Evolutionary conservation across 1,139 yeast genomes (phyloP).

Genomic region (Geotrichum fermentans): DNA sequence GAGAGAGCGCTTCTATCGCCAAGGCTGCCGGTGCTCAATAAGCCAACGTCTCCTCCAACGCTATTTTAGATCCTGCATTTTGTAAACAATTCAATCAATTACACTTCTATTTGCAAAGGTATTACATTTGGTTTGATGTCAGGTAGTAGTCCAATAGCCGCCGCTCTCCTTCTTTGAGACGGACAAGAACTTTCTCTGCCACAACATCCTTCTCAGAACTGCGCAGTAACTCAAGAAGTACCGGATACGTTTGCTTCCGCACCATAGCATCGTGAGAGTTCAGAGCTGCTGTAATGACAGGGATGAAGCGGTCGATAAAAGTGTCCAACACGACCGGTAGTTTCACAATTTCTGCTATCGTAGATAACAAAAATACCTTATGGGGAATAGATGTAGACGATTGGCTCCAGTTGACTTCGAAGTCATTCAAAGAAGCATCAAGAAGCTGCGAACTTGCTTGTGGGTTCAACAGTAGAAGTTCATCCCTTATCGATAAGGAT

Average conservation of each 20-base stretch:
- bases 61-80: not conserved
- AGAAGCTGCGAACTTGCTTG: not conserved
- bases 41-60: not conserved
- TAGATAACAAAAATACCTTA: constrained; percentile 11
- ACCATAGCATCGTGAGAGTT: constrained; percentile 10
- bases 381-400: constrained; percentile 8
- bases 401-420: constrained; percentile 7
- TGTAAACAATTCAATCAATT: not conserved
- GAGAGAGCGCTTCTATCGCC: constrained; percentile 32
- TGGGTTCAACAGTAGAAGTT: not conserved
- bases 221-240: constrained; percentile 6
- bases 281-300: constrained; percentile 2
- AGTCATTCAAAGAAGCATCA: not conserved
- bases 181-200: constrained; percentile 1
- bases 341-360: not conserved
- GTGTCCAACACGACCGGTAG: not conserved
- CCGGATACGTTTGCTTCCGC: constrained; percentile 9
- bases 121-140: not conserved
- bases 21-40: constrained; percentile 22
- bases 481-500: constrained; percentile 4
- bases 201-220: not conserved
- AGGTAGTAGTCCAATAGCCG: constrained; percentile 14
- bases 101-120: not conserved
- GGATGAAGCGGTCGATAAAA: not conserved
- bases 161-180: constrained; percentile 13